These are phyloP conservation scores for Stellera chamaejasme DNA, from an alignment of 345 rosid species.

Conservation along the genomic window DNA sequence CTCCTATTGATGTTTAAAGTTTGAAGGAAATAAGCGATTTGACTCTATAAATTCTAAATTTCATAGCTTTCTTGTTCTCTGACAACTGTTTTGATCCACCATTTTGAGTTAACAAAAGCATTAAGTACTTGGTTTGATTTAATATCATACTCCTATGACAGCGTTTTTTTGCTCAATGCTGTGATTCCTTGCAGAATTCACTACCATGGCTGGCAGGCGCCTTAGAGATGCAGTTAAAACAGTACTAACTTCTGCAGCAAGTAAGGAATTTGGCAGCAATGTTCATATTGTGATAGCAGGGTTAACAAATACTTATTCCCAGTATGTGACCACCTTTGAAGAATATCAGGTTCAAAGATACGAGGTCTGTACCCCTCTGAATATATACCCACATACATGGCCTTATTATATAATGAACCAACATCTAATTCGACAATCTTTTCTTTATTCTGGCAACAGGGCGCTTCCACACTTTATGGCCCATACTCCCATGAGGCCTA, in stretches of 20 bases:
- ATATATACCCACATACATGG: neutral
- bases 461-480: conserved; percentile 82
- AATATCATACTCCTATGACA: neutral
- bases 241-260: conserved; percentile 28
- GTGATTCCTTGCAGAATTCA: conserved; percentile 38
- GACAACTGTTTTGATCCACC: too few relatives aligned
- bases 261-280: conserved; percentile 24
- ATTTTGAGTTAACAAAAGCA: too few relatives aligned
- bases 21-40: too few relatives aligned
- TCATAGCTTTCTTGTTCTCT: neutral
- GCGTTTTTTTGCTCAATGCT: neutral
- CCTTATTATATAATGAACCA: neutral
- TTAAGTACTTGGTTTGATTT: too few relatives aligned
- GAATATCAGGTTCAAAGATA: conserved; percentile 68
- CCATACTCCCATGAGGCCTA: conserved; percentile 80
- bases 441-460: conserved; percentile 29
- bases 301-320: conserved; percentile 61
- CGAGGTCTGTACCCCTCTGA: conserved; percentile 30
- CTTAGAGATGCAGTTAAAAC: conserved; percentile 61
- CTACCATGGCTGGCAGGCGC: conserved; percentile 74
- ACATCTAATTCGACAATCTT: neutral
- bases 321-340: conserved; percentile 64
- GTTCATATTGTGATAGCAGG: conserved; percentile 60
- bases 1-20: too few relatives aligned
- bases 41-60: too few relatives aligned